These are phyloP conservation scores for Malus hybrid DNA, from an alignment of 331 rosid species.

Conservation along the genomic window DNA sequence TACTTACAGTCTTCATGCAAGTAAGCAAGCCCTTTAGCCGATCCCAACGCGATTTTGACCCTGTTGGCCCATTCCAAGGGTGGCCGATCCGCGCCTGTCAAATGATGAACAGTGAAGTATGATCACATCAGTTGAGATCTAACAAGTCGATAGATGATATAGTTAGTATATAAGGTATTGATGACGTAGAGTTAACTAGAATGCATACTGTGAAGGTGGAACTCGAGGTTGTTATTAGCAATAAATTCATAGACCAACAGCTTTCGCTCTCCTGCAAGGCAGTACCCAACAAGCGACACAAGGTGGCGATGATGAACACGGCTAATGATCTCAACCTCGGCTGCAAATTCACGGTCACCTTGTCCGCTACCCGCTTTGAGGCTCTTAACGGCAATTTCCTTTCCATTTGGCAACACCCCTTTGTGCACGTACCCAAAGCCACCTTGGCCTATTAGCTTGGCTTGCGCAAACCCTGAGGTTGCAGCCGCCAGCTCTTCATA, in stretches of 20 bases:
- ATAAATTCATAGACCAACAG: conserved; percentile 60
- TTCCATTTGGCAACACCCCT: conserved; percentile 68
- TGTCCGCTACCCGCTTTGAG: conserved; percentile 47
- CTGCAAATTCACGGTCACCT: conserved; percentile 62
- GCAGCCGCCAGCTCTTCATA: conserved; percentile 48
- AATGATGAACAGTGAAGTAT: not conserved
- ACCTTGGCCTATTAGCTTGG: conserved; percentile 52
- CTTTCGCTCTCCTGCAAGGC: conserved; percentile 30
- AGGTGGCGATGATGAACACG: conserved; percentile 82
- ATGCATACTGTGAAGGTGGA: conserved; percentile 55
- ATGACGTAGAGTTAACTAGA: not conserved
- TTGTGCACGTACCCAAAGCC: conserved; percentile 70
- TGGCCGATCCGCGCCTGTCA: conserved; percentile 34
- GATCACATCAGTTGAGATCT: not conserved
- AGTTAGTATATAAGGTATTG: not conserved
- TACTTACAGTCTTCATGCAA: conserved; percentile 75
- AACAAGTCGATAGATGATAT: not conserved
- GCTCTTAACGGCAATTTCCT: conserved; percentile 66
- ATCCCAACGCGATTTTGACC: conserved; percentile 58
- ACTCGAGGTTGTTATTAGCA: conserved; percentile 57
- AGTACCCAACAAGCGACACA: conserved; percentile 70
- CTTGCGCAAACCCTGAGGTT: conserved; percentile 39
- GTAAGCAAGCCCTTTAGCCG: conserved; percentile 83
- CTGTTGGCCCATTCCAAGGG: conserved; percentile 55
- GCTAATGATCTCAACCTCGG: conserved; percentile 66